Percentiles rank a stretch among this genome's conserved stretches.
Conservation (phyloP, 139 green algal species). For the Closterium sp. region DNA sequence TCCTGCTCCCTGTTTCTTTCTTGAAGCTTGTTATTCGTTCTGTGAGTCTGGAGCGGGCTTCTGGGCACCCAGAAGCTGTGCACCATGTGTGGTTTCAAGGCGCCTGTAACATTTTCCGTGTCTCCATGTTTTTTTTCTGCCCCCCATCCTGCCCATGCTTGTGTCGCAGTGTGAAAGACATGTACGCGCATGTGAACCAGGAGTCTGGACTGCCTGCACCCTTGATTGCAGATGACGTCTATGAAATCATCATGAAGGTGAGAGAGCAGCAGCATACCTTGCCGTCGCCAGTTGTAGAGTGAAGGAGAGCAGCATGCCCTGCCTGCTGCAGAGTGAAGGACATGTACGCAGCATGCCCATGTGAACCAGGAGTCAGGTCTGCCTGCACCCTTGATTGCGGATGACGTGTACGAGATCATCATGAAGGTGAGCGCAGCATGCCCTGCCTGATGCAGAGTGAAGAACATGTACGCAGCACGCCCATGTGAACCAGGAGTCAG, state of each 20-base stretch:
- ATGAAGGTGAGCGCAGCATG: slow-evolving; percentile 54
- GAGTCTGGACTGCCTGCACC: slow-evolving; percentile 80
- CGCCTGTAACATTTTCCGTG: too few species aligned
- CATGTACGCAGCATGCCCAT: slow-evolving; percentile 89
- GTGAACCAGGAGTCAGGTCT: slow-evolving; percentile 88
- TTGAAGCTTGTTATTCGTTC: too few species aligned
- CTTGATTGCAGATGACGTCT: slow-evolving; percentile 87
- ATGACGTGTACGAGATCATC: slow-evolving; percentile 90
- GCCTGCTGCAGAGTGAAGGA: slow-evolving; percentile 73
- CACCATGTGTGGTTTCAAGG: too few species aligned
- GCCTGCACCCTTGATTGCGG: slow-evolving; percentile 75
- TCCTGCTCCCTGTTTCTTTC: too few species aligned
- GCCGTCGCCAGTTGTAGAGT: slow-evolving; percentile 65
- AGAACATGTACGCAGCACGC: slow-evolving; percentile 88
- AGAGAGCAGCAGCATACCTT: background rate
- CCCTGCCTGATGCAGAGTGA: slow-evolving; percentile 77
- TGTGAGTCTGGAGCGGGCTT: too few species aligned
- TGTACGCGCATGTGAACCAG: slow-evolving; percentile 87
- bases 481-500: slow-evolving; percentile 89
- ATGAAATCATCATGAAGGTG: slow-evolving; percentile 78
- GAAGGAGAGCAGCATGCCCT: slow-evolving; percentile 65
- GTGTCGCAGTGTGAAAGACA: slow-evolving; percentile 89
- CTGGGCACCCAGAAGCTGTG: too few species aligned
- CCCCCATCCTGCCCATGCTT: too few species aligned
- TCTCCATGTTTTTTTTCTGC: too few species aligned